Evolutionary conservation across 805 yeast genomes (phyloP), one percentile per base, ranked within the genome.

Genomic region (Brettanomyces custersianus): DNA sequence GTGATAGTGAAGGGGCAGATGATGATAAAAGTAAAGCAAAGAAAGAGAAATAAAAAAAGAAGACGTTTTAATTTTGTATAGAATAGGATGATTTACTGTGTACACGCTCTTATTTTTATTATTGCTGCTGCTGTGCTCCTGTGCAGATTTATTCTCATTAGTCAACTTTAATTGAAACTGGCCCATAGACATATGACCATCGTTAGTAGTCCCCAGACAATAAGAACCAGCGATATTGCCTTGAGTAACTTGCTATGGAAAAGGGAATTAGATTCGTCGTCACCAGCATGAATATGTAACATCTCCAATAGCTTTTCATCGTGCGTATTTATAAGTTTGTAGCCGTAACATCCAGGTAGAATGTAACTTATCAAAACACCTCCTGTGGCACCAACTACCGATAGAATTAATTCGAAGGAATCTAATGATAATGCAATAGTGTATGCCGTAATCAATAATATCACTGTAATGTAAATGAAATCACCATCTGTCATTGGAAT

Each of bases 341-440:
- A 81, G 0, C 90, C 90, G 54, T 81, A 82, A 38, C 77, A 60
- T 0, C 94, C 92, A 0, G 94, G 94, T 29, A 82, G 62, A 8
- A 80, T 80, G 54, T 81, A 82, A 18, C 86, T 76, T 34, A 82
- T 82, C 19, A 85, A 65, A 0, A 88, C 83, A 4, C 88, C 82
- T 0, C 94, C 94, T 0, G 92, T 82, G 4, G 88, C 80, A 4
- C 94, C 94, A 8, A 82, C 87, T 35, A 82, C 60, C 1, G 90
- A 74, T 33, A 82, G 57, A 4, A 82, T 81, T 24, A 72, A 66
- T 36, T 80, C 88, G 49, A 82, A 74, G 0, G 85, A 78, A 1
- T 66, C 60, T 8, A 82, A 70, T 8, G 73, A 55, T 1, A 76
- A 54, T 0, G 94, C 85, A 12, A 75, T 55, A 0, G 66, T 40